Evolutionary conservation across 352 stramenopile species (phyloP).

Genomic region (Phytophthora uliginosa): DNA sequence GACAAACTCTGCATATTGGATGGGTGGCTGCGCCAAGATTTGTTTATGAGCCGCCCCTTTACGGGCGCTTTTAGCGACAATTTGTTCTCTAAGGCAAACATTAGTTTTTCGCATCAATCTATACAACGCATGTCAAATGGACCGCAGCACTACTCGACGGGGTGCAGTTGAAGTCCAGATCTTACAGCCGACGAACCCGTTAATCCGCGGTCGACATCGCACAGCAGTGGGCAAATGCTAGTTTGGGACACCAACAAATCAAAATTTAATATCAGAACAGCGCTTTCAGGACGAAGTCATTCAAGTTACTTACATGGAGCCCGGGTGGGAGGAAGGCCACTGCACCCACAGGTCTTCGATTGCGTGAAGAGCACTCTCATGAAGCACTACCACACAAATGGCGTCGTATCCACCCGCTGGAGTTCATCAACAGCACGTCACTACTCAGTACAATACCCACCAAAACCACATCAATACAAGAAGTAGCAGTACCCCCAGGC

Average conservation of each 20-base stretch:
- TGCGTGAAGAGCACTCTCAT: constrained; percentile 55
- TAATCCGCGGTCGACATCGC: constrained; percentile 52
- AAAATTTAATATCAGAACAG: constrained; percentile 3
- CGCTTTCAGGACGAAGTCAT: not conserved
- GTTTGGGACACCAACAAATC: not conserved
- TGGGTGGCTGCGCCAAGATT: constrained; percentile 17
- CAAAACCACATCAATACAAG: not conserved
- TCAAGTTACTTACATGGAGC: constrained; percentile 49
- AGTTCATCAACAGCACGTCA: not conserved
- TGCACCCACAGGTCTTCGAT: constrained; percentile 84
- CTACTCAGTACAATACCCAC: not conserved
- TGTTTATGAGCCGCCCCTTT: constrained; percentile 2
- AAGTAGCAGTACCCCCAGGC: constrained; percentile 76
- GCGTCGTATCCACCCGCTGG: constrained; percentile 97
- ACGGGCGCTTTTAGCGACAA: not conserved
- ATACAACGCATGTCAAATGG: not conserved
- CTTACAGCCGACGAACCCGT: constrained; percentile 4
- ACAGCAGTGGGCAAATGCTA: constrained; percentile 81
- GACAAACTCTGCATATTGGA: constrained; percentile 14
- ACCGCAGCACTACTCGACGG: constrained; percentile 25
- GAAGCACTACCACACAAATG: constrained; percentile 93
- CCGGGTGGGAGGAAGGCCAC: constrained; percentile 63
- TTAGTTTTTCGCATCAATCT: constrained; percentile 7
- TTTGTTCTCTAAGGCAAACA: constrained; percentile 10
- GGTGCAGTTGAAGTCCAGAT: constrained; percentile 40